Evolutionary conservation across 495 filamentous ascomycete species (phyloP), one percentile per base, ranked within the genome.

Genomic region (Alectoria sarmentosa): DNA sequence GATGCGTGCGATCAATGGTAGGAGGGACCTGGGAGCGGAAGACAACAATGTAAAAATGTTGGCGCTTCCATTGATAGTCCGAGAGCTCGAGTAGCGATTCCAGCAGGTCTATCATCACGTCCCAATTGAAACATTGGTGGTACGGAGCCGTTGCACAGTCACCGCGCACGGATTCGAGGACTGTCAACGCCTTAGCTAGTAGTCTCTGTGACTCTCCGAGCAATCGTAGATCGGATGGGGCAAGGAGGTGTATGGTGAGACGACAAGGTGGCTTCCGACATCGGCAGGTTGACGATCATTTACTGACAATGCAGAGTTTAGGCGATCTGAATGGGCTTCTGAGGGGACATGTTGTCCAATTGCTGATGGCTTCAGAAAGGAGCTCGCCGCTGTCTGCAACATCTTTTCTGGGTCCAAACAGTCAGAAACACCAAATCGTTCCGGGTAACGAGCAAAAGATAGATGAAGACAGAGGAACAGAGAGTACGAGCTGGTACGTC

Each of bases 131-230:
- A 1, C 84, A 84, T 36, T 87, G 84, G 15, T 78, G 71, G 71
- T 93, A 96, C 1, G 83, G 78, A 3, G 89, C 86, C 14, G 85
- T 90, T 44, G 91, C 90, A 73, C 95, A 95, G 73, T 90, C 86
- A 6, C 77, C 69, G 1, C 87, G 83, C 38, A 86, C 71, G 30
- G 84, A 81, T 60, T 76, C 77, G 71, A 95, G 75, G 21, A 76
- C 74, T 28, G 84, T 82, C 49, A 96, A 77, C 11, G 90, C 86
- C 48, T 84, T 78, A 9, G 90, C 86, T n/a, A 96, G 75, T 41
- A 94, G 77, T 26, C 79, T 82, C 67, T 86, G 86, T 54, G 86
- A 79, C 0, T 68, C 74, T 62, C 88, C 84, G 13, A 96, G 80
- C 5, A 75, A 82, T 17, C 74, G 75, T 52, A 96, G 76, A 71